Evolutionary conservation across 2,329 filamentous ascomycete species (phyloP).

Genomic region (Plectosphaerella sp.): DNA sequence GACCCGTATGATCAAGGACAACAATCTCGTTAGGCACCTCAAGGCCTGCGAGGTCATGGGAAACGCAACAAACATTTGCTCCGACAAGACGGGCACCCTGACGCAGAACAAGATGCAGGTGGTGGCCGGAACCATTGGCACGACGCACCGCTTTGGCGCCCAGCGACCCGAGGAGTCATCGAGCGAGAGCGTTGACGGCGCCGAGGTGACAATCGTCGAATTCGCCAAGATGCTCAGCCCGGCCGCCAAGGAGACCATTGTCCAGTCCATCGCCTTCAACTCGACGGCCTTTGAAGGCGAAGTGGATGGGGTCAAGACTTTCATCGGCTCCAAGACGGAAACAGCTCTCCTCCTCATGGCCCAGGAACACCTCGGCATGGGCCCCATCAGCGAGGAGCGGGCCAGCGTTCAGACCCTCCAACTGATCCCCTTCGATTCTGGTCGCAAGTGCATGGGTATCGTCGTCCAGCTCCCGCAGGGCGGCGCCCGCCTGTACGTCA

Average conservation of each 20-base stretch:
- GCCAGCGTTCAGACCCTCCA: constrained; percentile 57
- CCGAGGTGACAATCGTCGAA: constrained; percentile 32
- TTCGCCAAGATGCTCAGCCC: constrained; percentile 40
- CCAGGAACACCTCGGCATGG: constrained; percentile 62
- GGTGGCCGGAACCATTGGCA: constrained; percentile 56
- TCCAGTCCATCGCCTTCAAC: constrained; percentile 59
- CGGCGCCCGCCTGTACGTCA: constrained; percentile 53
- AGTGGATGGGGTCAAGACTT: constrained; percentile 60
- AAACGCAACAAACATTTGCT: constrained; percentile 68
- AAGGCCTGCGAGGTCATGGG: constrained; percentile 81
- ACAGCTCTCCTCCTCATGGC: constrained; percentile 69
- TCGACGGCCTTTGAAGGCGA: constrained; percentile 76
- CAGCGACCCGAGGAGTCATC: constrained; percentile 20
- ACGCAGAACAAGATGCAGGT: constrained; percentile 68
- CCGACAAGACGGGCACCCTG: constrained; percentile 63
- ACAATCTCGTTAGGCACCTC: constrained; percentile 71
- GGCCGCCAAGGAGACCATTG: constrained; percentile 46
- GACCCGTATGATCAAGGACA: constrained; percentile 71
- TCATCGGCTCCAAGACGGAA: constrained; percentile 76
- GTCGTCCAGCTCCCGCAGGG: constrained; percentile 49
- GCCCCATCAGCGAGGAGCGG: constrained; percentile 59
- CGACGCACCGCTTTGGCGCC: constrained; percentile 49
- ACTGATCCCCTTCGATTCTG: constrained; percentile 71
- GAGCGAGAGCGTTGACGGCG: constrained; percentile 19
- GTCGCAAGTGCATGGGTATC: constrained; percentile 67